Percentiles rank a stretch among this genome's conserved stretches.
These are phyloP conservation scores for Athelia sp. DNA, from an alignment of 1,284 basidiomycete species.

Conservation along the genomic window DNA sequence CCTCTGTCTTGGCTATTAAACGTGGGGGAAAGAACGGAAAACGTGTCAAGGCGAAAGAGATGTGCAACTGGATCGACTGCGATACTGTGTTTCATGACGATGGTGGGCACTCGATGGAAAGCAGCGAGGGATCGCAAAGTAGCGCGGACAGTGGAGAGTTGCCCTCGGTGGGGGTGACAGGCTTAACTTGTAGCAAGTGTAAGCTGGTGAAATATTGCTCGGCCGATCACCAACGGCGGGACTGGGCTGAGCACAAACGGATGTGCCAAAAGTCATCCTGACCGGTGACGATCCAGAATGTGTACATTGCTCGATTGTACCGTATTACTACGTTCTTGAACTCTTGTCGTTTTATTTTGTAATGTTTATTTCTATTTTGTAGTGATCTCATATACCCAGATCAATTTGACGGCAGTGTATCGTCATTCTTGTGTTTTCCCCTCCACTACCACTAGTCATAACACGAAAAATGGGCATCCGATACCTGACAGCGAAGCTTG, in stretches of 20 bases:
- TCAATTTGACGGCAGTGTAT: too few relatives aligned
- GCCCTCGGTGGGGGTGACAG: conserved; percentile 20
- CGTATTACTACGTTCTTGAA: too few relatives aligned
- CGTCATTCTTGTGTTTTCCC: background rate
- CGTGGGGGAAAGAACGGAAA: conserved; percentile 43
- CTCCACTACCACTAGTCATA: background rate
- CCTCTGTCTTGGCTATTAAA: conserved; percentile 56
- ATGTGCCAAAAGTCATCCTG: conserved; percentile 34
- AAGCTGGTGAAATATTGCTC: conserved; percentile 72
- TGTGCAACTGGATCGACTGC: conserved; percentile 80
- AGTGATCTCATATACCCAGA: background rate
- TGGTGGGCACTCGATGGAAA: conserved; percentile 25
- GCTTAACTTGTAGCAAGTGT: conserved; percentile 67
- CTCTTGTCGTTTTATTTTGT: background rate
- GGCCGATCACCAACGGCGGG: conserved; percentile 60
- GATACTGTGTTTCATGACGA: conserved; percentile 52
- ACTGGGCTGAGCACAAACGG: conserved; percentile 69
- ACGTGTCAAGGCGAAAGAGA: conserved; percentile 45
- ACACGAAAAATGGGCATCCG: conserved; percentile 64
- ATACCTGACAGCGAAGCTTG: conserved; percentile 74
- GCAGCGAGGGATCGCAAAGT: conserved; percentile 44
- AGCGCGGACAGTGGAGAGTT: conserved; percentile 27
- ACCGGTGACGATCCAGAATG: too few relatives aligned
- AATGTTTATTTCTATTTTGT: background rate
- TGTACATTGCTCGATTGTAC: too few relatives aligned